Evolutionary conservation across 345 rosid species (phyloP).

Genomic region (Clarkia xantiana): DNA sequence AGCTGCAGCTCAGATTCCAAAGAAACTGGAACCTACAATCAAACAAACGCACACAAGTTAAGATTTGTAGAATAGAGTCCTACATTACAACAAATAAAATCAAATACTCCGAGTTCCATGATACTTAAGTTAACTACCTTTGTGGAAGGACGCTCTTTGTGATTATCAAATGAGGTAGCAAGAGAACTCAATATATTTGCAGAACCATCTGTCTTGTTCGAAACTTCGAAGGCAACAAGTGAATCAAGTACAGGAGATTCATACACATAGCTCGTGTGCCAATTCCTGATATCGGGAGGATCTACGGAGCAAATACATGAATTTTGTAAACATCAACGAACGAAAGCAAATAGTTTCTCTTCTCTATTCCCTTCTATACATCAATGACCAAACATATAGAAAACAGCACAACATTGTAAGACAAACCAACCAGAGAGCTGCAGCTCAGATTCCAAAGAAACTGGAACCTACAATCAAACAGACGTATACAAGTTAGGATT

Average conservation of each 20-base stretch:
- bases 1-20: not conserved
- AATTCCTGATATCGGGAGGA: conserved; percentile 23
- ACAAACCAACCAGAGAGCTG: conserved; percentile 1
- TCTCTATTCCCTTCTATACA: no score
- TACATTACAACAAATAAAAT: no score
- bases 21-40: conserved; percentile 2
- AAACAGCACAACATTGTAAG: no score
- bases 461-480: conserved; percentile 3
- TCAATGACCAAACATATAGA: no score
- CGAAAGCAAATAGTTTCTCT: no score
- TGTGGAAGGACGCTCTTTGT: no score
- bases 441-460: not conserved
- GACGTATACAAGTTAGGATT: not conserved
- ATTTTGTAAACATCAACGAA: not conserved
- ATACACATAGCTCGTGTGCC: conserved; percentile 17
- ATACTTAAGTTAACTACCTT: no score
- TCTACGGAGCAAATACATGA: conserved; percentile 17
- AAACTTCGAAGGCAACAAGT: not conserved
- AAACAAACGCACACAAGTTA: not conserved
- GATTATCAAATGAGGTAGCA: no score
- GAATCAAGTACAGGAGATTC: conserved; percentile 16
- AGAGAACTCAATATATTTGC: no score
- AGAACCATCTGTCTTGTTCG: no score
- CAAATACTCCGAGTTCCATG: not conserved
- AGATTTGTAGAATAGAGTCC: not conserved